These are phyloP conservation scores for Erythrobasidium yunnanense DNA, from an alignment of 768 basidiomycete genomes.

Conservation along the genomic window DNA sequence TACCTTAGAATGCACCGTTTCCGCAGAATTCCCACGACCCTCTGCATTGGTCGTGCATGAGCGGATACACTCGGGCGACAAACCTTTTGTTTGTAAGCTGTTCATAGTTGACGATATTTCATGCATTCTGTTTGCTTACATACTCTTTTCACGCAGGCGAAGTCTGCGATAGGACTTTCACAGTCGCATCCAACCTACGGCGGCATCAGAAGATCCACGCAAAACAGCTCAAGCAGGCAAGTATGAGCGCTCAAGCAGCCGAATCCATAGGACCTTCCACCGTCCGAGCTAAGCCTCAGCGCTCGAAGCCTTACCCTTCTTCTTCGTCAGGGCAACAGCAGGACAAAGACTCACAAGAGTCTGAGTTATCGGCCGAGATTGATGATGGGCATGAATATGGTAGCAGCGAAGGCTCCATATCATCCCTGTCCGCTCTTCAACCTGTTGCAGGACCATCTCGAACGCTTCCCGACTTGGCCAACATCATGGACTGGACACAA, in stretches of 20 bases:
- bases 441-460: too few relatives aligned
- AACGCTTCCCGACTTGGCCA: too few relatives aligned
- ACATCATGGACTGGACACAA: too few relatives aligned
- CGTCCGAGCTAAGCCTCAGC: too few relatives aligned
- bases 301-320: too few relatives aligned
- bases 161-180: slow-evolving; percentile 3
- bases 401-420: too few relatives aligned
- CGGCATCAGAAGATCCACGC: slow-evolving; percentile 22
- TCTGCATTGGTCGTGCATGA: slow-evolving; percentile 21
- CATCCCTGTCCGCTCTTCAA: too few relatives aligned
- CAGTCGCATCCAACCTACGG: slow-evolving; percentile 19
- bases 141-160: background rate
- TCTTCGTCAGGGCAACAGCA: too few relatives aligned
- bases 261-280: background rate
- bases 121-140: background rate
- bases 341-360: too few relatives aligned
- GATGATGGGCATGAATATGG: too few relatives aligned
- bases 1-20: too few relatives aligned
- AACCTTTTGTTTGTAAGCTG: slow-evolving; percentile 13
- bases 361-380: too few relatives aligned
- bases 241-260: background rate
- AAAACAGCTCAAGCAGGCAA: background rate
- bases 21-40: slow-evolving; percentile 20
- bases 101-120: background rate
- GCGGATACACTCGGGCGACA: slow-evolving; percentile 23